Percentiles rank a stretch among this genome's conserved stretches.
These are phyloP conservation scores for Russula griseocarnosa DNA, from an alignment of 768 basidiomycete genomes.

Conservation along the genomic window DNA sequence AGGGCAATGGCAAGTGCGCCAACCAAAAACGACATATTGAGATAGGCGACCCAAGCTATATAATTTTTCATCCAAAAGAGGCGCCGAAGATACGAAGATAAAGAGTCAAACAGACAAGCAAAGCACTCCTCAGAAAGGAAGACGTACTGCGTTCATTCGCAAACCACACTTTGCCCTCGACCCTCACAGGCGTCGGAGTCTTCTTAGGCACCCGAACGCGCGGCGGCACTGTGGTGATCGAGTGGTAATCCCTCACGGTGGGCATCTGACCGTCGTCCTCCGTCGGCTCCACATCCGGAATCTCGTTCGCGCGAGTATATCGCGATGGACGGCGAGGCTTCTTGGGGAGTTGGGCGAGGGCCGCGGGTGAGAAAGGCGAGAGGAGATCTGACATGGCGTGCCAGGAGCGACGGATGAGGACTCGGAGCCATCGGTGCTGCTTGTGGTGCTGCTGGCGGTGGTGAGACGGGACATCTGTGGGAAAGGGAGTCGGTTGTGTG, in stretches of 20 bases:
- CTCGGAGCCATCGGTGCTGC: slow-evolving; percentile 28
- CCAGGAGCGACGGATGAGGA: slow-evolving; percentile 56
- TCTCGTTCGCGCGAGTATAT: slow-evolving; percentile 69
- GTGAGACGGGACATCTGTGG: slow-evolving; percentile 4
- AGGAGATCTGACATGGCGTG: slow-evolving; percentile 54
- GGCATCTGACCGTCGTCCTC: slow-evolving; percentile 53
- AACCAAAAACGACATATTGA: slow-evolving; percentile 79
- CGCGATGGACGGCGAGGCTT: slow-evolving; percentile 38
- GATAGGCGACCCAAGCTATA: slow-evolving; percentile 92
- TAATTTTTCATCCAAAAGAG: not conserved
- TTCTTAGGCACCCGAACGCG: slow-evolving; percentile 78
- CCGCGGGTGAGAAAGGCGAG: slow-evolving; percentile 66
- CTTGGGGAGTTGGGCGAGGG: slow-evolving; percentile 49
- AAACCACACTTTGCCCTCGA: slow-evolving; percentile 97
- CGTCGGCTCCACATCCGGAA: slow-evolving; percentile 52
- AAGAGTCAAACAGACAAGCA: not conserved
- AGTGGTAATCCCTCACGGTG: slow-evolving; percentile 67
- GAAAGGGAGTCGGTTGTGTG: not conserved
- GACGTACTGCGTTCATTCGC: slow-evolving; percentile 83
- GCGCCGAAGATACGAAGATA: slow-evolving; percentile 5
- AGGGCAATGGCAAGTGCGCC: slow-evolving; percentile 83
- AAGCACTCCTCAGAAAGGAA: not conserved
- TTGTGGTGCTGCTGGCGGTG: slow-evolving; percentile 16
- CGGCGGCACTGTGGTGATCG: slow-evolving; percentile 64
- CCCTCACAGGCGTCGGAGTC: slow-evolving; percentile 73